Percentiles rank a stretch among this genome's conserved stretches.
phyloP scores from a whole-genome alignment of 805 yeast species.

The Suhomyces faveliae region DNA sequence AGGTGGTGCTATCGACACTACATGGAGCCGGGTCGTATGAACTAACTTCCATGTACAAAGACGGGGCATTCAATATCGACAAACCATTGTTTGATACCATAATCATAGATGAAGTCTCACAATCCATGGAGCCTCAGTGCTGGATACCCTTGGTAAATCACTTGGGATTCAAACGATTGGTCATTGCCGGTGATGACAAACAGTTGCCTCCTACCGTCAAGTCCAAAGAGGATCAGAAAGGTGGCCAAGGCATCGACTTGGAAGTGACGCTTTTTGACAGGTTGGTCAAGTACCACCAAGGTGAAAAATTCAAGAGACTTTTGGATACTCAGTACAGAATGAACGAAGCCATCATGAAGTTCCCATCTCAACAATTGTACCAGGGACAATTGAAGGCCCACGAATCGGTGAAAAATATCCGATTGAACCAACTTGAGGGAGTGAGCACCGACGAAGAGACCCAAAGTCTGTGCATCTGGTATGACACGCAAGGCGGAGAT shows the following conservation, averaged over 20 bases:
- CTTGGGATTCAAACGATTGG: slow-evolving; percentile 51
- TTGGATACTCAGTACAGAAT: slow-evolving; percentile 83
- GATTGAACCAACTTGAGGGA: slow-evolving; percentile 50
- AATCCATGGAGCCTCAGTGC: slow-evolving; percentile 90
- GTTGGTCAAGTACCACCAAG: slow-evolving; percentile 46
- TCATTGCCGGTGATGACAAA: slow-evolving; percentile 90
- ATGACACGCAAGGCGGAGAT: slow-evolving; percentile 90
- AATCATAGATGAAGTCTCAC: slow-evolving; percentile 94
- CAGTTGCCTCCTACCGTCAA: slow-evolving; percentile 92
- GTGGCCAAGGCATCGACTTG: slow-evolving; percentile 40
- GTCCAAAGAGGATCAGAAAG: slow-evolving; percentile 29
- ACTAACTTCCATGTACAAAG: slow-evolving; percentile 51
- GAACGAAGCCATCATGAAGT: slow-evolving; percentile 75
- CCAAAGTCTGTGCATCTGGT: slow-evolving; percentile 63
- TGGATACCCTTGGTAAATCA: slow-evolving; percentile 89
- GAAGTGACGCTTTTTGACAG: slow-evolving; percentile 80
- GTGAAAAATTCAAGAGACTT: slow-evolving; percentile 50
- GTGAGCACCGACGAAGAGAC: slow-evolving; percentile 56
- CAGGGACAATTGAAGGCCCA: slow-evolving; percentile 61
- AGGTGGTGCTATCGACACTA: slow-evolving; percentile 76
- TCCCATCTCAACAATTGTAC: slow-evolving; percentile 70
- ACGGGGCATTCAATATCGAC: slow-evolving; percentile 18
- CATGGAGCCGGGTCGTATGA: slow-evolving; percentile 85
- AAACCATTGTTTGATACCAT: slow-evolving; percentile 66
- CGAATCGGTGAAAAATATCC: slow-evolving; percentile 50